Evolutionary conservation across 768 basidiomycete species (phyloP).

Genomic region (Infundibulicybe gibba): DNA sequence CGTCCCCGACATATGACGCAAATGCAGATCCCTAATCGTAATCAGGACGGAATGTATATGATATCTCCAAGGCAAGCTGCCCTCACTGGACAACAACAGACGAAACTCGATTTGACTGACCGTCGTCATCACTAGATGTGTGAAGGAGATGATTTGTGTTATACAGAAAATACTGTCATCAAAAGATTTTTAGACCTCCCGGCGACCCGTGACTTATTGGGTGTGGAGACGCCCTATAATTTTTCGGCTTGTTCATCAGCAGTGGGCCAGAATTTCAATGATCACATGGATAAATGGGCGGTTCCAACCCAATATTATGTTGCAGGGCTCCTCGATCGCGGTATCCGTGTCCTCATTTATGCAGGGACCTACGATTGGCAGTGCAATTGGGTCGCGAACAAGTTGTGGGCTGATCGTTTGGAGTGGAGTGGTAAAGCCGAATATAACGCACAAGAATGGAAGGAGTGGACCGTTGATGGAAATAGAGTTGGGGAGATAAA

Average conservation of each 20-base stretch:
- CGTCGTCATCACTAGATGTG: conserved; percentile 11
- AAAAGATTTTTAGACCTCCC: conserved; percentile 14
- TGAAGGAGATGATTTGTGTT: conserved; percentile 15
- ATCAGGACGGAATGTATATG: conserved; percentile 19
- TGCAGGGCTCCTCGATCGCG: conserved; percentile 66
- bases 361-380: conserved; percentile 78
- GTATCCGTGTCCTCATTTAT: conserved; percentile 69
- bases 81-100: neutral
- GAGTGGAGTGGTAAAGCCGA: conserved; percentile 64
- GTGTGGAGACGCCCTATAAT: conserved; percentile 30
- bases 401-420: conserved; percentile 69
- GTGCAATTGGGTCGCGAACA: conserved; percentile 78
- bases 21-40: neutral
- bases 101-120: neutral
- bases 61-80: conserved; percentile 15
- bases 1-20: conserved; percentile 7
- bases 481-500: conserved; percentile 45
- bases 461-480: conserved; percentile 55
- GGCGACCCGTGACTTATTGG: conserved; percentile 13
- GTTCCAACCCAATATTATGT: conserved; percentile 62
- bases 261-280: conserved; percentile 49
- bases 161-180: conserved; percentile 14
- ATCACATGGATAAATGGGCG: conserved; percentile 49
- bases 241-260: conserved; percentile 54
- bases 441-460: conserved; percentile 45